A percentile compares a stretch with the other conserved stretches of the same genome.
Evolutionary conservation across 345 rosid genomes (phyloP).

Genomic region (Eucalyptus regnans): DNA sequence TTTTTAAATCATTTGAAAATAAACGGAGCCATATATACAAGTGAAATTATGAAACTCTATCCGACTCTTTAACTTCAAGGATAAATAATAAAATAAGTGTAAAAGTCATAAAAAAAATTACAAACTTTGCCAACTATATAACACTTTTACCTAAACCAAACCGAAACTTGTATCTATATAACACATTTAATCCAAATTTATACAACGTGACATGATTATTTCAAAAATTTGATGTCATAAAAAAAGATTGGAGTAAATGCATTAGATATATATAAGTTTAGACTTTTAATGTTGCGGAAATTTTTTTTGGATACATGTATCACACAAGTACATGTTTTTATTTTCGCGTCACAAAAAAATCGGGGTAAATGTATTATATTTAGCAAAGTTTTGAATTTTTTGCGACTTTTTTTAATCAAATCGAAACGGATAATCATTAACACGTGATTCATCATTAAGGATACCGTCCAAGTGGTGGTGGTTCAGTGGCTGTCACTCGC

Average conservation of each 20-base stretch:
- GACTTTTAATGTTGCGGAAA: no score
- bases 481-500: background rate
- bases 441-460: background rate
- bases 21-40: background rate
- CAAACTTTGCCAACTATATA: fast-evolving
- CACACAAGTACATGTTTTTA: fast-evolving
- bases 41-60: background rate
- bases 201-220: no score
- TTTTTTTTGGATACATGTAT: no score
- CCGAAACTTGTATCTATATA: fast-evolving
- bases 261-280: no score
- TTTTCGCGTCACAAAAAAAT: fast-evolving
- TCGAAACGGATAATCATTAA: background rate
- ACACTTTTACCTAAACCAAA: no score
- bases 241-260: no score
- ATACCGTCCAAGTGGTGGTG: background rate
- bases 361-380: fast-evolving
- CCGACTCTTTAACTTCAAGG: background rate
- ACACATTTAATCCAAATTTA: fast-evolving
- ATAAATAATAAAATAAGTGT: background rate
- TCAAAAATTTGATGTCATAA: no score
- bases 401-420: background rate
- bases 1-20: no score
- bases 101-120: no score
- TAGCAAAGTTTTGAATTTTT: no score